Conservation (phyloP, 352 stramenopile species). For the Pythium scleroteichum region DNA sequence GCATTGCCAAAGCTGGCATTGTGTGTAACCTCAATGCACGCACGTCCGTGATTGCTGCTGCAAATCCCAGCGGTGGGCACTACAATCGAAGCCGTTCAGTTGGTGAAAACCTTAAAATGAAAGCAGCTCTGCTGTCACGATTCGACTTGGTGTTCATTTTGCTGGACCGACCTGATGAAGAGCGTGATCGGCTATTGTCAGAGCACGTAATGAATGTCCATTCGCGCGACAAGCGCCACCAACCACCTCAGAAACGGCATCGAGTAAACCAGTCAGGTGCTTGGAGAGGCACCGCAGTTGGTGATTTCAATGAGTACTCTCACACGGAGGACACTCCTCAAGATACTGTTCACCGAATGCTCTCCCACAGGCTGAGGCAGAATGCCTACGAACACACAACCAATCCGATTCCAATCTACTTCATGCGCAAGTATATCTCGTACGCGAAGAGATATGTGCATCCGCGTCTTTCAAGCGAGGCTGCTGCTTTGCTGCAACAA, state of each 20-base stretch:
- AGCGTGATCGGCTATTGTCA: constrained; percentile 90
- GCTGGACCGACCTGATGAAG: constrained; percentile 87
- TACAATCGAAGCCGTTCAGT: constrained; percentile 94
- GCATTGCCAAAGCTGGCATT: constrained; percentile 74
- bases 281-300: not conserved
- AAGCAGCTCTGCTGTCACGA: constrained; percentile 88
- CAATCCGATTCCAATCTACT: constrained; percentile 39
- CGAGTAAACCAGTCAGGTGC: constrained; percentile 7
- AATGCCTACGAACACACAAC: constrained; percentile 30
- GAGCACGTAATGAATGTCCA: constrained; percentile 93
- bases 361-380: constrained; percentile 34
- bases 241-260: constrained; percentile 18
- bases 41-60: constrained; percentile 93
- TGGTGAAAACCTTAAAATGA: constrained; percentile 94
- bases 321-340: constrained; percentile 4
- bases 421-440: constrained; percentile 94
- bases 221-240: constrained; percentile 15
- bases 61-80: constrained; percentile 93
- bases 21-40: constrained; percentile 90
- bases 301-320: not conserved
- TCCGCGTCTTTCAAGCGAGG: constrained; percentile 58
- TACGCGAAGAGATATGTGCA: constrained; percentile 92
- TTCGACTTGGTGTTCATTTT: constrained; percentile 97
- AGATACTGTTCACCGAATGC: constrained; percentile 21
- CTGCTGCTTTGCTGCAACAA: constrained; percentile 47